Evolutionary conservation across 2,329 filamentous ascomycete species (phyloP).

Genomic region (Sordariomycetes sp.): DNA sequence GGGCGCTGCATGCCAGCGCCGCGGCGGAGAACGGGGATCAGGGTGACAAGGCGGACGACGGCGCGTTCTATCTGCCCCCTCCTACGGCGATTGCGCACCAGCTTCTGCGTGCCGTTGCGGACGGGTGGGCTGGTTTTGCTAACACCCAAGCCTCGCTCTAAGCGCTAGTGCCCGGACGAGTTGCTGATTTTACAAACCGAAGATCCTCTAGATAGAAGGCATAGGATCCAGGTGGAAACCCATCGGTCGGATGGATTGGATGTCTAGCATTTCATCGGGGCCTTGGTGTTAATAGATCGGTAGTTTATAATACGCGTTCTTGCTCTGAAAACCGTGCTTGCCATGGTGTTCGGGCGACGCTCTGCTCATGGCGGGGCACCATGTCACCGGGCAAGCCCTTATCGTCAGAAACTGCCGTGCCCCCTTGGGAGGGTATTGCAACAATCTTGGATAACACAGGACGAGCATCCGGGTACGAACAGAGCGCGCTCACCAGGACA

Average conservation of each 20-base stretch:
- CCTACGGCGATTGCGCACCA: slow-evolving; percentile 86
- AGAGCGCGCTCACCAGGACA: no score
- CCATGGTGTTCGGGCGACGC: no score
- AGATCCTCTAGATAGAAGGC: not conserved
- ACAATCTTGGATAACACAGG: no score
- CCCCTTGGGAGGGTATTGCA: no score
- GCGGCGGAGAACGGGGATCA: slow-evolving; percentile 28
- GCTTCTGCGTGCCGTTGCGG: slow-evolving; percentile 65
- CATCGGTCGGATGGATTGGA: not conserved
- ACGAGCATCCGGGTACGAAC: no score
- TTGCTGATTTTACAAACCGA: not conserved
- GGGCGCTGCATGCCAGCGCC: slow-evolving; percentile 52
- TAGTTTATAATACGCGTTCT: not conserved
- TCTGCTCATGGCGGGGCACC: no score
- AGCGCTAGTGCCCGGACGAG: not conserved
- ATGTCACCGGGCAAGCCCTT: no score
- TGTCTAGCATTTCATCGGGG: not conserved
- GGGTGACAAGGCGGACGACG: slow-evolving; percentile 54
- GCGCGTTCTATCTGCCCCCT: slow-evolving; percentile 47
- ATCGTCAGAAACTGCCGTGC: no score
- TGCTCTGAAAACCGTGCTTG: not conserved
- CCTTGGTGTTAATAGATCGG: not conserved
- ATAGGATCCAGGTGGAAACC: not conserved
- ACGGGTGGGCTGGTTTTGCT: slow-evolving; percentile 36
- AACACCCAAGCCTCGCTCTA: not conserved